Conservation (phyloP, 192 early-diverging fungal genomes). For the Umbelopsis sp. region DNA sequence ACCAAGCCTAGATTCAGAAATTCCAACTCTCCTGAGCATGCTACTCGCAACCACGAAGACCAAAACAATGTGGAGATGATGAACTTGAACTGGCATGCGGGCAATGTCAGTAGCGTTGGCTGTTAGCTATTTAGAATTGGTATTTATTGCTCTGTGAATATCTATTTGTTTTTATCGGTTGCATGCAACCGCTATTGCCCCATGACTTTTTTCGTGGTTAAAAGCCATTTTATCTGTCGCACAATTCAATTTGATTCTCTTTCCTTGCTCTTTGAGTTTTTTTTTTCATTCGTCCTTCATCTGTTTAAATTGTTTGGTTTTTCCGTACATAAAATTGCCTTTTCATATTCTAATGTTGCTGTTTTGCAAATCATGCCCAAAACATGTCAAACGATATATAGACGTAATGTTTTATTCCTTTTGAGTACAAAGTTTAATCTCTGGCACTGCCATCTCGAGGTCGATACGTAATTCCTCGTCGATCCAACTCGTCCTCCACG, state of each 20-base stretch:
- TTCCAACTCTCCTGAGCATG: not conserved
- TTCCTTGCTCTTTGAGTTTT: not conserved
- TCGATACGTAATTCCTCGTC: constrained; percentile 68
- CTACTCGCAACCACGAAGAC: not conserved
- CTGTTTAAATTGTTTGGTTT: no score
- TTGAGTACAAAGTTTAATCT: constrained; percentile 28
- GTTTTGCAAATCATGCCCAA: not conserved
- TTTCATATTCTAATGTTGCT: no score
- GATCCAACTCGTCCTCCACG: constrained; percentile 70
- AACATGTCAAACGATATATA: not conserved
- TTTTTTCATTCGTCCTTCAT: not conserved
- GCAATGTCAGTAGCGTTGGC: constrained; percentile 26
- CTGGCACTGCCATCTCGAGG: constrained; percentile 63
- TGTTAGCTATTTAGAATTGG: constrained; percentile 18
- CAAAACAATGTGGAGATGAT: constrained; percentile 17
- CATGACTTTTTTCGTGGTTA: not conserved
- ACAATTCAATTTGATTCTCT: not conserved
- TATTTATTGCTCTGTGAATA: not conserved
- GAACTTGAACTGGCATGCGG: constrained; percentile 25
- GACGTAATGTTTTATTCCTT: no score
- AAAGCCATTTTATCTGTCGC: not conserved
- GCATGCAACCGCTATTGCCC: constrained; percentile 3
- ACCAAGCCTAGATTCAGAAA: not conserved
- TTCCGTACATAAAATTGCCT: no score
- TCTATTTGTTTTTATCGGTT: constrained; percentile 2